Evolutionary conservation across 2,329 filamentous ascomycete species (phyloP), one percentile per base, ranked within the genome.

Genomic region (Lasiodiplodia hormozganensis): DNA sequence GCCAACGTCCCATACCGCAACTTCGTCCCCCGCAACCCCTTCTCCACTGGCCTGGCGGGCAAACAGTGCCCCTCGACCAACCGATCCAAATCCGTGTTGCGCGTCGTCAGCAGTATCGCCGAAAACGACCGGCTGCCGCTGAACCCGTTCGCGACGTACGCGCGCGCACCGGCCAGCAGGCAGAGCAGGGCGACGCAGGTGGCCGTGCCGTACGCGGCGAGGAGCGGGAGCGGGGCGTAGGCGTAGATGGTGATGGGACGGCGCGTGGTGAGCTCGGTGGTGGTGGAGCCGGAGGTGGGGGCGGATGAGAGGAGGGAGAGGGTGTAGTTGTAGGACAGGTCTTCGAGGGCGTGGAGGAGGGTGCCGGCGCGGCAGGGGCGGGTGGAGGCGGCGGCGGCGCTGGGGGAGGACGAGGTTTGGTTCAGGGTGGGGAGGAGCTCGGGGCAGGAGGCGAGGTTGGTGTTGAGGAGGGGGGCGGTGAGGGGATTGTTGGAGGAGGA

Each of bases 281-380:
- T 7, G 7, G 18, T 8, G 47, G 14, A 14, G 51, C 47, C 14
- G 25, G 60, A 6, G 25, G 51, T 52, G 4, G 36, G 1, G 28
- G 21, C 31, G 4, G 47, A 36, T 6, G 18, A 23, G 25, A 53
- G n/a, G 8, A 65, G 62, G 49, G 28, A 40, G 12, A 65, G 62
- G 8, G 62, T 65, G n/a, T 53, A 31, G 62, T 65, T 65, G 31
- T 65, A 31, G 2, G 62, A 52, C 0, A 65, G 62, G 31, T 65
- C 62, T 18, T 65, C 62, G 47, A 65, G 23, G 18, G 31, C 34
- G 8, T 21, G 34, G 4, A 31, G 18, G 16, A 65, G 28, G n/a
- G 62, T 53, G 18, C 25, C 60, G 10, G 36, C 36, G 14, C 60
- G 60, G 47, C 60, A 64, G 25, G 23, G 38, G 23, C 11, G 38